phyloP scores from a whole-genome alignment of 208 protist genomes.

The Paratrypanosoma confusum region DNA sequence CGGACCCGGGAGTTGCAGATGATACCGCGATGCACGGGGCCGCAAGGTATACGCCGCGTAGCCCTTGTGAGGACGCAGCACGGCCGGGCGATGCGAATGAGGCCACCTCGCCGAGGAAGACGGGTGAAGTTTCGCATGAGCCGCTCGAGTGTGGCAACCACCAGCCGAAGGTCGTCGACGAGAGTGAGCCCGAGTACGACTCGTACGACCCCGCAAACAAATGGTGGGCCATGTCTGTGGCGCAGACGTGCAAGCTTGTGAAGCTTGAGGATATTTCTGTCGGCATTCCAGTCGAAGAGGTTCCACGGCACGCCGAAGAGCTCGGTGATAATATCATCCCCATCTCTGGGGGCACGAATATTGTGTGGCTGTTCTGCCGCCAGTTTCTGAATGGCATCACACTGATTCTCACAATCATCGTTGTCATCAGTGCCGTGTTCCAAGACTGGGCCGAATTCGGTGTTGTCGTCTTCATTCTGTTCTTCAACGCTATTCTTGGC shows the following conservation, averaged over 20 bases:
- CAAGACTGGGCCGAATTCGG: constrained; percentile 82
- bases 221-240: constrained; percentile 62
- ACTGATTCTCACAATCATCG: constrained; percentile 68
- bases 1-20: no score
- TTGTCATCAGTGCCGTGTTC: constrained; percentile 69
- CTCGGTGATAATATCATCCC: constrained; percentile 76
- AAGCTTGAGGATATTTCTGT: constrained; percentile 42
- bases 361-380: constrained; percentile 39
- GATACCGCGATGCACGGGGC: no score
- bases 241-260: constrained; percentile 60
- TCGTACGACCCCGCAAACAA: constrained; percentile 41
- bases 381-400: constrained; percentile 86
- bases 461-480: constrained; percentile 71
- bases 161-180: no score
- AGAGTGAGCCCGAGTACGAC: no score
- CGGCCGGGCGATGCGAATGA: no score
- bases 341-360: constrained; percentile 59
- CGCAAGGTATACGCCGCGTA: no score
- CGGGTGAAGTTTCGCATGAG: no score
- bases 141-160: no score
- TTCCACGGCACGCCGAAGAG: constrained; percentile 32
- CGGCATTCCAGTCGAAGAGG: constrained; percentile 36
- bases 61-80: no score
- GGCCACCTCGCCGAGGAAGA: no score
- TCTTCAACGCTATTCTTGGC: constrained; percentile 78